A percentile compares a stretch with the other conserved stretches of the same genome.
These are phyloP conservation scores for Paramyrothecium sp. DNA, from an alignment of 2,329 filamentous ascomycete species.

Conservation along the genomic window DNA sequence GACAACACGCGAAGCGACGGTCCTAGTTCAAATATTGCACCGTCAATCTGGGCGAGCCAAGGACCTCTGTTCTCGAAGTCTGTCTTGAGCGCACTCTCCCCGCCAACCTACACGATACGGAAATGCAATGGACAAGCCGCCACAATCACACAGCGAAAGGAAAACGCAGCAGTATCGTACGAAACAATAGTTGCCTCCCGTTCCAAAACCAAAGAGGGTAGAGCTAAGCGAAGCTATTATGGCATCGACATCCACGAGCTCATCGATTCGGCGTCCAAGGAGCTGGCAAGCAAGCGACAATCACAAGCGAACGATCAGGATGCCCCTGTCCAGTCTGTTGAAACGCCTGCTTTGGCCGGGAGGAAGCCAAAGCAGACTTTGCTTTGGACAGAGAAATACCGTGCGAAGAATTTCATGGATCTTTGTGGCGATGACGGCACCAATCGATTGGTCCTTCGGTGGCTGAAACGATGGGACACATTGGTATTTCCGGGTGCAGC, in stretches of 20 bases:
- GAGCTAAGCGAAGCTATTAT: conserved; percentile 77
- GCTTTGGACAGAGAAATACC: conserved; percentile 97
- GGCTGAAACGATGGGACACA: conserved; percentile 92
- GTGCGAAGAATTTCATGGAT: conserved; percentile 87
- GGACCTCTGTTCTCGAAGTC: conserved; percentile 23
- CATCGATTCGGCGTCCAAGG: conserved; percentile 67
- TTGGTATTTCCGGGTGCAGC: conserved; percentile 82
- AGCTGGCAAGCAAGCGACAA: conserved; percentile 42
- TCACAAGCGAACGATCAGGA: conserved; percentile 21
- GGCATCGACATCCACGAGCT: conserved; percentile 88
- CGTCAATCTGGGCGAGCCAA: conserved; percentile 16
- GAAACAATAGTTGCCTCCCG: conserved; percentile 67
- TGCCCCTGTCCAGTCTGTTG: conserved; percentile 41
- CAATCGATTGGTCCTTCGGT: conserved; percentile 84
- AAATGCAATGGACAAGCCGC: conserved; percentile 58
- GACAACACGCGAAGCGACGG: neutral
- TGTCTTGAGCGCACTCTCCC: conserved; percentile 20
- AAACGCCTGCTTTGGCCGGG: conserved; percentile 21
- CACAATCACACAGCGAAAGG: conserved; percentile 54
- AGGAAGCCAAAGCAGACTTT: conserved; percentile 51
- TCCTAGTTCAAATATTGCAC: conserved; percentile 3
- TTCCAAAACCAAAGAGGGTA: conserved; percentile 64
- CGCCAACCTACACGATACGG: conserved; percentile 39
- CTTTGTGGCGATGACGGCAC: conserved; percentile 93
- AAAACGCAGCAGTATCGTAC: conserved; percentile 50